A percentile compares a stretch with the other conserved stretches of the same genome.
These are phyloP conservation scores for Beauveria bassiana DNA, from an alignment of 2,329 filamentous ascomycete species.

Conservation along the genomic window DNA sequence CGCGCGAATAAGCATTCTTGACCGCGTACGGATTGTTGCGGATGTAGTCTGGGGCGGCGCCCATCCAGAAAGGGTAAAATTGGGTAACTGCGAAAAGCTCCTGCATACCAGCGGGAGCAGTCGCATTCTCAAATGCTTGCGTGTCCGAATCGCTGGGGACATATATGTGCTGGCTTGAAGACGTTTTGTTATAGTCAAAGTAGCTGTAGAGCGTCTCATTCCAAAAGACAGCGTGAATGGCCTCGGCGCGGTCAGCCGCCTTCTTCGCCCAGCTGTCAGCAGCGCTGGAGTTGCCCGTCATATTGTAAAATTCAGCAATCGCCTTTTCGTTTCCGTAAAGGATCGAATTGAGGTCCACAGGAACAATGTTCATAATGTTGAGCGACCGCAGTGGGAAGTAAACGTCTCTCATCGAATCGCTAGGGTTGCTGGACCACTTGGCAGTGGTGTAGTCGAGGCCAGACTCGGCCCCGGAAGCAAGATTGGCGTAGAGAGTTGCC, in stretches of 20 bases:
- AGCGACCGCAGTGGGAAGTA: constrained; percentile 60
- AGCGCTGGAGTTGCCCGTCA: constrained; percentile 40
- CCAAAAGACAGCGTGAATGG: constrained; percentile 59
- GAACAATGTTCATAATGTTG: constrained; percentile 50
- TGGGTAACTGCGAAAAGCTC: constrained; percentile 51
- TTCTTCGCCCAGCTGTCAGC: constrained; percentile 41
- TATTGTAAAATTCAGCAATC: constrained; percentile 47
- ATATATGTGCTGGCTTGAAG: constrained; percentile 46
- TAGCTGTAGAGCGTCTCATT: constrained; percentile 54
- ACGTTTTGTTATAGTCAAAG: constrained; percentile 63
- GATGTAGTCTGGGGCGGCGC: constrained; percentile 50
- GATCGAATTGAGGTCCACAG: constrained; percentile 62
- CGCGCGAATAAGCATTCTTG: constrained; percentile 43
- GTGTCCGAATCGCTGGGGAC: constrained; percentile 40
- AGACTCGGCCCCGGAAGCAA: constrained; percentile 58
- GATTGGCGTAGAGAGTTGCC: constrained; percentile 48
- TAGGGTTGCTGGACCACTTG: constrained; percentile 50
- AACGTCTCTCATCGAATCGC: constrained; percentile 49
- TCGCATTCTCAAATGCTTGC: constrained; percentile 20
- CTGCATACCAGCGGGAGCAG: constrained; percentile 47
- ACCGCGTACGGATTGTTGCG: constrained; percentile 53
- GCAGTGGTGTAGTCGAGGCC: constrained; percentile 54
- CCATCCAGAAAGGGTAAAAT: constrained; percentile 63
- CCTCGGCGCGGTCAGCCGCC: constrained; percentile 47
- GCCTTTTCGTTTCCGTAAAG: constrained; percentile 57